Evolutionary conservation across 2,329 filamentous ascomycete genomes (phyloP).

Genomic region (Fusarium fracticaudum): DNA sequence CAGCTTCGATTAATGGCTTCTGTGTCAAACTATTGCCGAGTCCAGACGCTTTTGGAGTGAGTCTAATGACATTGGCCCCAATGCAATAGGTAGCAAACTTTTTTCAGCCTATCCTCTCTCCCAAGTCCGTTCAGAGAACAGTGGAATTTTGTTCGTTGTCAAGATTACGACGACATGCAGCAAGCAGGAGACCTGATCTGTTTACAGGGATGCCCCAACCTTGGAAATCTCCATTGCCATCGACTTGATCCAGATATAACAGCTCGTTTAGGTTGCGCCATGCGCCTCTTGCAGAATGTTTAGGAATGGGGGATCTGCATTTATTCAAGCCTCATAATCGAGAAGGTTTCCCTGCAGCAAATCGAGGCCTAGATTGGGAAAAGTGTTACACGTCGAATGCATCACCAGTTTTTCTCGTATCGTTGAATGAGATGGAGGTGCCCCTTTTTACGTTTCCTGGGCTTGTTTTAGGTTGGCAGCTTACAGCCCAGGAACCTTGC

Average conservation of each 20-base stretch:
- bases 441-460: conserved; percentile 29
- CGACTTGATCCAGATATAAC: conserved; percentile 12
- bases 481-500: conserved; percentile 6
- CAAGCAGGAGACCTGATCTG: neutral
- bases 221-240: conserved; percentile 11
- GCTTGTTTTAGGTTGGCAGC: conserved; percentile 25
- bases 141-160: neutral
- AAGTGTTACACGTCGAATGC: conserved; percentile 29
- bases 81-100: neutral
- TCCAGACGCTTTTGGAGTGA: conserved; percentile 13
- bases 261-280: conserved; percentile 17
- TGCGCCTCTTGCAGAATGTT: conserved; percentile 11
- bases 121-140: neutral
- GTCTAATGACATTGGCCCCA: neutral
- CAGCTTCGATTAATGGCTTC: conserved; percentile 12
- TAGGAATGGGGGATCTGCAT: conserved; percentile 35
- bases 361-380: conserved; percentile 16
- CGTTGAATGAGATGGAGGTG: conserved; percentile 15
- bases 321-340: conserved; percentile 16
- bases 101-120: conserved; percentile 4
- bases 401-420: conserved; percentile 31
- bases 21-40: conserved; percentile 22
- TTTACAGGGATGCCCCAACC: conserved; percentile 12
- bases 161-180: conserved; percentile 18
- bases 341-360: conserved; percentile 9